Evolutionary conservation across 2,329 filamentous ascomycete genomes (phyloP), one percentile per base, ranked within the genome.

Genomic region (Aspergillus tanneri): DNA sequence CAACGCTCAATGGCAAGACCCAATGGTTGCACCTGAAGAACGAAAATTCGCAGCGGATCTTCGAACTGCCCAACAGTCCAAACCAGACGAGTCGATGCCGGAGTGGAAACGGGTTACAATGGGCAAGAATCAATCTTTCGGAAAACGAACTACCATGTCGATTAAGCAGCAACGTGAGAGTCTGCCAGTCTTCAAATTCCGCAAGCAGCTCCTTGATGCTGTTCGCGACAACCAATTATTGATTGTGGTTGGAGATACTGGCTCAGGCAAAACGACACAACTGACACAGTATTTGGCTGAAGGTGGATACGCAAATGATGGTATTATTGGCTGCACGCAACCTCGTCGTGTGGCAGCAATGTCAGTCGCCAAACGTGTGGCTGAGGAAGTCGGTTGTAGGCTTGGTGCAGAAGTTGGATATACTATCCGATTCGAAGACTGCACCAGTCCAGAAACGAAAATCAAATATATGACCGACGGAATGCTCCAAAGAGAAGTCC

Each of bases 401-500:
- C 79, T 97, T 10, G 93, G 93, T 25, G 84, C 91, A 47, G 91
- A 96, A 67, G 92, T 99, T 54, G 93, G 93, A 46, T 99, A 99
- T 68, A 96, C 88, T 6, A 96, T 99, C 65, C 89, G 93, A 67
- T 99, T 99, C 66, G 93, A 99, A 65, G 93, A 99, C 72, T 88
- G 86, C 66, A 96, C 92, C 0, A 88, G 86, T 55, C 84, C 89
- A 2, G 80, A 85, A 14, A 99, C 93, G 1, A 89, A 86, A 64
- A 96, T 99, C 76, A 99, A 99, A 75, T 99, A 99, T 74, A 96
- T 99, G 92, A 99, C 93, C 12, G 93, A 99, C 63, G 93, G 93
- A 70, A 97, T 97, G 88, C 81, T 99, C 67, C 85, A 96, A 72
- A 83, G 93, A 75, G 93, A 99, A 73, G 90, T 96, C 66, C 79